Conservation (phyloP, 2,329 filamentous ascomycete genomes). For the Knoxdaviesia capensis region DNA sequence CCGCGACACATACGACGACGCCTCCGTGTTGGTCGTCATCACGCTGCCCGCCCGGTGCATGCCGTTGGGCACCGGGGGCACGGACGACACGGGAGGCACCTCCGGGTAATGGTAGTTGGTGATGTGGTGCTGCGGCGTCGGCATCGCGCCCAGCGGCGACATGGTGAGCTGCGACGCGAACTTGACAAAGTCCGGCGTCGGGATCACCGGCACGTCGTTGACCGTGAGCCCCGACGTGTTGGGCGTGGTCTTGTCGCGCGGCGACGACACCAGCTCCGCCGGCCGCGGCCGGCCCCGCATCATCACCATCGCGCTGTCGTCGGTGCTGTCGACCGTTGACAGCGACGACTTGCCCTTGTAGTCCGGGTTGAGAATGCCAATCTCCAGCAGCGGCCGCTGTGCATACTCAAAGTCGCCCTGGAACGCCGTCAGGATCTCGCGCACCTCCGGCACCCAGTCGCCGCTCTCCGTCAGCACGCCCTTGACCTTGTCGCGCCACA, state of each 20-base stretch:
- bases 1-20: too few species aligned
- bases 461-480: slow-evolving; percentile 46
- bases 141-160: slow-evolving; percentile 29
- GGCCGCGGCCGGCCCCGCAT: slow-evolving; percentile 29
- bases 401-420: slow-evolving; percentile 58
- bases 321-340: slow-evolving; percentile 36
- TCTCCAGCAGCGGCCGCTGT: slow-evolving; percentile 47
- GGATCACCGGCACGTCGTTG: slow-evolving; percentile 41
- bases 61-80: slow-evolving; percentile 20
- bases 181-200: slow-evolving; percentile 48
- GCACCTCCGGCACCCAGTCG: slow-evolving; percentile 39
- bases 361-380: slow-evolving; percentile 62
- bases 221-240: slow-evolving; percentile 41
- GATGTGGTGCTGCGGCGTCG: slow-evolving; percentile 33
- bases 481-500: slow-evolving; percentile 69
- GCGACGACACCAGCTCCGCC: slow-evolving; percentile 27
- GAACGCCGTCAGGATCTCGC: slow-evolving; percentile 61
- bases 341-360: slow-evolving; percentile 37
- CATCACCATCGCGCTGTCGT: slow-evolving; percentile 20
- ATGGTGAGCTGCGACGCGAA: slow-evolving; percentile 43
- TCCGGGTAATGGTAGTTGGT: slow-evolving; percentile 33
- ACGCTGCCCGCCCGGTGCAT: too few species aligned
- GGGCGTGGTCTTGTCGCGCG: too few species aligned
- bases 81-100: not conserved
- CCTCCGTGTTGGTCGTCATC: too few species aligned